Evolutionary conservation across 2,329 filamentous ascomycete species (phyloP), one percentile per base, ranked within the genome.

Genomic region (Knufia fluminis): DNA sequence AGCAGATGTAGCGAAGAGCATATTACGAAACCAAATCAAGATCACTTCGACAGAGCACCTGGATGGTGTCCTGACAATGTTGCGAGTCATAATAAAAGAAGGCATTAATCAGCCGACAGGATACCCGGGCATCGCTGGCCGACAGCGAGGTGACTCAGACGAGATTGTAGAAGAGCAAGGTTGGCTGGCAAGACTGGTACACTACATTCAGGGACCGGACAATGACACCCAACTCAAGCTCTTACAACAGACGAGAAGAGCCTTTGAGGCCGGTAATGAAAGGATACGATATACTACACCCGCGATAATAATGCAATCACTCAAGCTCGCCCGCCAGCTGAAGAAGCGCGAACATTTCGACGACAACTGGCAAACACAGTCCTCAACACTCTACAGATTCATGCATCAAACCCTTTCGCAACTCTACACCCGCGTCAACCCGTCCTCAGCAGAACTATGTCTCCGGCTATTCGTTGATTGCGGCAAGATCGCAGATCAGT

Each of bases 111-210:
- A 83, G 48, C 81, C 86, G n/a, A 78, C 81, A 41, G 87, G 87
- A 24, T 96, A 96, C 60, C 83, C 90, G 0, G 86, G 87, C 2
- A 80, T 85, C 33, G 80, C 85, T 4, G 69, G 74, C 12, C 86
- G 91, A 62, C 77, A 87, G 55, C 82, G 88, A 54, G 73, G 78
- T 41, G 94, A 98, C 71, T 97, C 92, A 0, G 92, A 98, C 54
- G 94, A 98, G 71, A 97, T 91, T 0, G 82, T 97, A 61, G 91
- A 98, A 68, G 92, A 98, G 69, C 92, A 98, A 72, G 92, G 92
- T 46, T 96, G 89, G 89, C 75, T 98, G 48, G 92, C 92, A 31
- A 79, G 92, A 59, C 83, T 98, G 62, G 82, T 96, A 16, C 92
- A 98, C 68, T 73, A 96, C 49, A 79, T 98, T 46, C 76, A 87